Evolutionary conservation across 768 basidiomycete species (phyloP).

Genomic region (Boletus tomentosulus): DNA sequence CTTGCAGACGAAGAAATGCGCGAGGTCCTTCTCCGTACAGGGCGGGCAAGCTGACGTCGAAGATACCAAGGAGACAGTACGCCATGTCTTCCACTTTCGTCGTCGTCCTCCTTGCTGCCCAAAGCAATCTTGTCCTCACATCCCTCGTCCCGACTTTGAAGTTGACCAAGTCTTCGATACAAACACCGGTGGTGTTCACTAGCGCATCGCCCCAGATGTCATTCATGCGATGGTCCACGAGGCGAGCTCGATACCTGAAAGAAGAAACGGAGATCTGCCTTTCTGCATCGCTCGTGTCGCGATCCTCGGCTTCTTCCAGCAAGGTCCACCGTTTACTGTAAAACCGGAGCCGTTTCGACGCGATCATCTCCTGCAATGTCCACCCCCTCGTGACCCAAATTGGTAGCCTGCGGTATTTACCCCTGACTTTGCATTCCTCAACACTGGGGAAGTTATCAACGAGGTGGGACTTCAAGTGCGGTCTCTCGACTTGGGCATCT

Average conservation of each 20-base stretch:
- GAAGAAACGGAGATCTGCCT: conserved; percentile 7
- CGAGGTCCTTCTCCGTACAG: conserved; percentile 26
- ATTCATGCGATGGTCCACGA: conserved; percentile 17
- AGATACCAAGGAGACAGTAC: conserved; percentile 30
- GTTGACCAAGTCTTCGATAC: conserved; percentile 1
- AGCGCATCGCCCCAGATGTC: conserved; percentile 14
- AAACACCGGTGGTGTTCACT: conserved; percentile 13
- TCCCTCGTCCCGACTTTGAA: conserved; percentile 16
- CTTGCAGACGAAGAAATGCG: conserved; percentile 28
- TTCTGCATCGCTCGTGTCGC: conserved; percentile 9
- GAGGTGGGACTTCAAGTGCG: conserved; percentile 11
- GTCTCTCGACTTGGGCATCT: conserved; percentile 24
- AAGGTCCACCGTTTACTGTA: conserved; percentile 24
- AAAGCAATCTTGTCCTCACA: conserved; percentile 18
- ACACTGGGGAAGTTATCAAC: background rate
- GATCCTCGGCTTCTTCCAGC: conserved; percentile 21
- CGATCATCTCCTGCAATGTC: conserved; percentile 28
- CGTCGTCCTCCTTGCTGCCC: conserved; percentile 28
- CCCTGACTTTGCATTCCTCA: background rate
- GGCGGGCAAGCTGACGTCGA: conserved; percentile 25
- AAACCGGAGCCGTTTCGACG: conserved; percentile 26
- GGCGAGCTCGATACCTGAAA: conserved; percentile 17
- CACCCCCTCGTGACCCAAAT: conserved; percentile 23
- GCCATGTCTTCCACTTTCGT: conserved; percentile 28
- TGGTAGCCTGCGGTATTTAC: conserved; percentile 8